Evolutionary conservation across 805 yeast species (phyloP).

Genomic region (Starmerella vaccinii): DNA sequence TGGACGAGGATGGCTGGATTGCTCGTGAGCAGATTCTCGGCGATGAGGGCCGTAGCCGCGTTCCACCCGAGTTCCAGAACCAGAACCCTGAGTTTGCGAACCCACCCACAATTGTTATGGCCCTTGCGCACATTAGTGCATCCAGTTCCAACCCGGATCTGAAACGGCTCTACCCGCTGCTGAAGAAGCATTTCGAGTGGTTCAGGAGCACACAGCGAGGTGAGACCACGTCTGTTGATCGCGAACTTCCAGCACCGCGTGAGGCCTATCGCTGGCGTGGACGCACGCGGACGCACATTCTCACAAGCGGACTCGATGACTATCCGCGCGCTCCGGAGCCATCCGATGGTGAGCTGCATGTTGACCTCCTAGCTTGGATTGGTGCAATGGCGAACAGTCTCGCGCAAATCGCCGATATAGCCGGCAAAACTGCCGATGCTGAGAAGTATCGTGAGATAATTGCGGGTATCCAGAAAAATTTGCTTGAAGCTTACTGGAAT

Average conservation of each 20-base stretch:
- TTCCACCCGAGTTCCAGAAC: conserved; percentile 69
- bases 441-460: conserved; percentile 45
- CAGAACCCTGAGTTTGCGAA: conserved; percentile 88
- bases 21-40: conserved; percentile 94
- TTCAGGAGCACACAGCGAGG: conserved; percentile 76
- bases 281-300: conserved; percentile 69
- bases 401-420: conserved; percentile 55
- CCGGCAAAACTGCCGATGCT: conserved; percentile 52
- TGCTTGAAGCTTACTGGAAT: conserved; percentile 76
- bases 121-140: conserved; percentile 40
- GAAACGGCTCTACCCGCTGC: conserved; percentile 56
- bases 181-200: conserved; percentile 73
- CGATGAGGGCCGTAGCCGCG: conserved; percentile 76
- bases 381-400: conserved; percentile 84
- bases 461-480: conserved; percentile 46
- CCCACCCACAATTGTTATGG: conserved; percentile 84
- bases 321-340: conserved; percentile 79
- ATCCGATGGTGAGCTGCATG: conserved; percentile 80
- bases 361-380: conserved; percentile 85
- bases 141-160: conserved; percentile 5
- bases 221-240: conserved; percentile 56
- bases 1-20: conserved; percentile 91
- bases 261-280: conserved; percentile 93
- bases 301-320: conserved; percentile 92
- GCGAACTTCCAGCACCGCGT: conserved; percentile 38